These are phyloP conservation scores for Teratosphaeria nubilosa DNA, from an alignment of 2,329 filamentous ascomycete species.

Conservation along the genomic window DNA sequence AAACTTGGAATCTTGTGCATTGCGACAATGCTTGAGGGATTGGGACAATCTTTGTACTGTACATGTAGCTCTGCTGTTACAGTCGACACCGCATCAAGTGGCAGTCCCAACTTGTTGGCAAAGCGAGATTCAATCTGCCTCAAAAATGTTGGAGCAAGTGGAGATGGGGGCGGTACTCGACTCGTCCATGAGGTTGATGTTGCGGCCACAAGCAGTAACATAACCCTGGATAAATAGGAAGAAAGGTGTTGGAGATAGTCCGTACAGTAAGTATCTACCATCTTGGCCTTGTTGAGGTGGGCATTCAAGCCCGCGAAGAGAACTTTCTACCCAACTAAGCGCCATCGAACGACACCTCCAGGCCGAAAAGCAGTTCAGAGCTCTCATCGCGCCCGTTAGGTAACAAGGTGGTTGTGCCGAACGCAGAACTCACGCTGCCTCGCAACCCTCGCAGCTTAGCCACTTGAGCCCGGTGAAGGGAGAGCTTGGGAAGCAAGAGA, in stretches of 20 bases:
- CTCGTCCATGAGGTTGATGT: neutral
- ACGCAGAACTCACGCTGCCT: conserved; percentile 93
- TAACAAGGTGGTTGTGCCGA: conserved; percentile 99
- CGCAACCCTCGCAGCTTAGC: conserved; percentile 54
- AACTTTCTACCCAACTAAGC: neutral
- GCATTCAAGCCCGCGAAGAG: neutral
- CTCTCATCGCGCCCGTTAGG: conserved; percentile 92
- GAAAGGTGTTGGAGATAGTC: neutral
- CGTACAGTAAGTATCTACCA: neutral
- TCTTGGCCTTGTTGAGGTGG: neutral
- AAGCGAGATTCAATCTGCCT: conserved; percentile 16
- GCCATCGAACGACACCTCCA: neutral
- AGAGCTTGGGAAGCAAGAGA: conserved; percentile 64
- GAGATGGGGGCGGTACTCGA: conserved; percentile 8
- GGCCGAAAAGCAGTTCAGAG: conserved; percentile 58
- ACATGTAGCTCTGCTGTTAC: conserved; percentile 24
- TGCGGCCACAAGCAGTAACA: neutral
- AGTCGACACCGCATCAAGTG: conserved; percentile 17
- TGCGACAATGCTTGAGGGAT: neutral
- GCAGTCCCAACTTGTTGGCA: conserved; percentile 24
- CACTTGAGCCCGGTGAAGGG: conserved; percentile 82
- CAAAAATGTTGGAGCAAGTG: conserved; percentile 15
- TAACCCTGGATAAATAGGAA: neutral
- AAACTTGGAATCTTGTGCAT: no score
- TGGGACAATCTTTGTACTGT: no score